These are phyloP conservation scores for Tricholomella constricta DNA, from an alignment of 768 basidiomycete species.

Conservation along the genomic window DNA sequence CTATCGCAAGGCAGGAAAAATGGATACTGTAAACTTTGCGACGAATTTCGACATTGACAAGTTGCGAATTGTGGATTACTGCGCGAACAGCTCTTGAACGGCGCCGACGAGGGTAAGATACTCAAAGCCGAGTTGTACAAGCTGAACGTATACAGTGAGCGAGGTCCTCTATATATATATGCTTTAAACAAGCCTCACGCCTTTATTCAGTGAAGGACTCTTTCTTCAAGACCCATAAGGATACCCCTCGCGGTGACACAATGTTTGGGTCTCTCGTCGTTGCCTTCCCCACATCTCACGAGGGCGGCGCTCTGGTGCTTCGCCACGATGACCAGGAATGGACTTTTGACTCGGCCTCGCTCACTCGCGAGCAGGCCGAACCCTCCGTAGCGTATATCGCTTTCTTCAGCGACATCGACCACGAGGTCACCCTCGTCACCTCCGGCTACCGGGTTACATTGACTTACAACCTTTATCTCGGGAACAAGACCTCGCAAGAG, in stretches of 20 bases:
- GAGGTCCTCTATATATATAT: neutral
- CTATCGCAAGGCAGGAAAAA: constrained; percentile 48
- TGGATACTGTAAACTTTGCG: constrained; percentile 38
- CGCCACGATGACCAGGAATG: constrained; percentile 34
- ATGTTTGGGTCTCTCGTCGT: constrained; percentile 58
- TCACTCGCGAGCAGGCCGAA: constrained; percentile 4
- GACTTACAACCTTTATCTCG: constrained; percentile 43
- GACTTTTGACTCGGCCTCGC: constrained; percentile 32
- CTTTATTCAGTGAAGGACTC: constrained; percentile 36
- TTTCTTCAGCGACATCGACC: constrained; percentile 42
- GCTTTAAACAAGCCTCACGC: neutral
- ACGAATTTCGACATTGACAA: constrained; percentile 28
- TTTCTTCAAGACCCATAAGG: constrained; percentile 54
- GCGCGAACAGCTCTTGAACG: constrained; percentile 14
- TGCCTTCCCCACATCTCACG: constrained; percentile 47
- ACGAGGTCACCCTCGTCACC: constrained; percentile 36
- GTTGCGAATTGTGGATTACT: constrained; percentile 3
- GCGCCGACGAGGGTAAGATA: constrained; percentile 13
- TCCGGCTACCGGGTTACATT: constrained; percentile 43
- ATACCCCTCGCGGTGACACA: constrained; percentile 42
- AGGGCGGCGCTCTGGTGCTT: constrained; percentile 46
- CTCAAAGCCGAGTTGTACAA: constrained; percentile 35
- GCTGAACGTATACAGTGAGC: constrained; percentile 40
- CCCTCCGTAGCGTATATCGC: constrained; percentile 36
- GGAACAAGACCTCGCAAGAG: neutral